phyloP scores from a whole-genome alignment of 1,284 basidiomycete genomes.

The Microbotryum intermedium region DNA sequence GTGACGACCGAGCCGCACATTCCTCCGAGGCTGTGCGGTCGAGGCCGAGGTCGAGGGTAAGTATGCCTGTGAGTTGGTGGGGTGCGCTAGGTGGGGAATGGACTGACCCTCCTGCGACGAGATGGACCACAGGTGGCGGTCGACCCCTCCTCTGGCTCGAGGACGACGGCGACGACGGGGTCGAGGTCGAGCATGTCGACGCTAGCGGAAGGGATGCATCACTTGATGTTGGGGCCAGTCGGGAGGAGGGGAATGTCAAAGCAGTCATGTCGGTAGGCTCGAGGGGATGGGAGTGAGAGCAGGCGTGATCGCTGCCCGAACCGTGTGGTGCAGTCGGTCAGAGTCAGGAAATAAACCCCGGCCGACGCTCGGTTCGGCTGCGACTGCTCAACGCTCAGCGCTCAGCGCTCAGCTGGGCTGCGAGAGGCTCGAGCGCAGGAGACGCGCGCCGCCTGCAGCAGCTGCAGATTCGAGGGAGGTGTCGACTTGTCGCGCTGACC shows the following conservation, averaged over 20 bases:
- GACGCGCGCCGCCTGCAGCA: too few species aligned
- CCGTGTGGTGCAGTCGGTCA: too few species aligned
- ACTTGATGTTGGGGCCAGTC: neutral
- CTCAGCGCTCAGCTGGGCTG: too few species aligned
- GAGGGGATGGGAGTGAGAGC: too few species aligned
- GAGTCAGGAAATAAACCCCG: too few species aligned
- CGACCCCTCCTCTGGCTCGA: neutral
- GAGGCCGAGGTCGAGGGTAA: conserved; percentile 11
- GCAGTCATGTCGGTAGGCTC: neutral
- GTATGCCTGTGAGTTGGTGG: neutral
- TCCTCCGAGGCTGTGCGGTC: conserved; percentile 65
- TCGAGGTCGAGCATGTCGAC: neutral
- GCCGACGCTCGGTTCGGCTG: too few species aligned
- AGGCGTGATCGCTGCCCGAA: too few species aligned
- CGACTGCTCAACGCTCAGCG: too few species aligned
- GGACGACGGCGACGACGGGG: neutral
- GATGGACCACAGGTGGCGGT: conserved; percentile 36
- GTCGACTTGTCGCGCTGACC: too few species aligned
- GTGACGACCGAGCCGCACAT: conserved; percentile 98
- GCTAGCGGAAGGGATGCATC: neutral
- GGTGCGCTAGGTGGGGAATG: neutral
- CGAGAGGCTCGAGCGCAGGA: too few species aligned
- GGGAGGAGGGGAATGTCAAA: neutral
- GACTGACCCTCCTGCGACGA: conserved; percentile 43
- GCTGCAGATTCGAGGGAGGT: too few species aligned